These are phyloP conservation scores for Tricholoma saponaceum DNA, from an alignment of 768 basidiomycete genomes.

Conservation along the genomic window DNA sequence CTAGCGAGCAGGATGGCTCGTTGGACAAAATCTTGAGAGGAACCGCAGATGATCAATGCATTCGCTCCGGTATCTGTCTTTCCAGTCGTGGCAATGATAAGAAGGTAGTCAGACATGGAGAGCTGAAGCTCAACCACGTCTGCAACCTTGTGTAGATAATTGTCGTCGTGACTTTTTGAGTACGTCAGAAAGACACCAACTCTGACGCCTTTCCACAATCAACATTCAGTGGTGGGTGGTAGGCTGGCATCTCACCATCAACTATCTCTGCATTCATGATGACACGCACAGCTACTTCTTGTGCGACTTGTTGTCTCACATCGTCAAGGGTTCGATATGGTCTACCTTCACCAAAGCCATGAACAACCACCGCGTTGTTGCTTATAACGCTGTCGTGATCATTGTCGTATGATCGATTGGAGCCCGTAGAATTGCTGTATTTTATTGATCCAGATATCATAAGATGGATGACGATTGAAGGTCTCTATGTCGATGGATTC, in stretches of 20 bases:
- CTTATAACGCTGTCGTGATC: not conserved
- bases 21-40: constrained; percentile 53
- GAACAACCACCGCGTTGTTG: not conserved
- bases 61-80: constrained; percentile 25
- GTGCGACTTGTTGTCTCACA: constrained; percentile 56
- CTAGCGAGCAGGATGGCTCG: constrained; percentile 61
- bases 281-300: constrained; percentile 50
- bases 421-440: constrained; percentile 4
- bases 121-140: constrained; percentile 39
- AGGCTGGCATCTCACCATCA: constrained; percentile 34
- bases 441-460: constrained; percentile 11
- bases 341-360: constrained; percentile 1
- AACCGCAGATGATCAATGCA: constrained; percentile 55
- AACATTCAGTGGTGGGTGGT: not conserved
- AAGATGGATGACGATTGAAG: not conserved
- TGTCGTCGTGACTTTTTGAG: constrained; percentile 50
- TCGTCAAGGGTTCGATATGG: constrained; percentile 52
- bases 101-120: constrained; percentile 41
- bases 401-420: not conserved
- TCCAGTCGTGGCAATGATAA: constrained; percentile 51
- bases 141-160: constrained; percentile 56
- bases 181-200: constrained; percentile 60
- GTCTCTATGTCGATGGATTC: not conserved
- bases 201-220: constrained; percentile 34
- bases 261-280: constrained; percentile 44